A percentile compares a stretch with the other conserved stretches of the same genome.
Conservation (phyloP, 2,329 filamentous ascomycete genomes). For the Ophiognomonia clavigignenti-juglandacearum region DNA sequence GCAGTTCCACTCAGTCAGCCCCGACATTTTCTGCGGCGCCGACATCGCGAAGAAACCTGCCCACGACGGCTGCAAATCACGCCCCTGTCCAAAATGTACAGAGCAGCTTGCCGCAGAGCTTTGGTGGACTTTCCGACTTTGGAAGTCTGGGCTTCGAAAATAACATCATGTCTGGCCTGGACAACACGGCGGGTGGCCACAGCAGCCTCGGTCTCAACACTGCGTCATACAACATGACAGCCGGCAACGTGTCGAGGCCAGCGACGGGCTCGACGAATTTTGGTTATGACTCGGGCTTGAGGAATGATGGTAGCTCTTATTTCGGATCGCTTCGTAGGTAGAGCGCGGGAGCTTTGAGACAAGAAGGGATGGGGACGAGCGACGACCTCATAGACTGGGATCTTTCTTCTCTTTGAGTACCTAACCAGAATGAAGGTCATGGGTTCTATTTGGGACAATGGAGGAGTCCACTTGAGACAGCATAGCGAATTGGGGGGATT, state of each 20-base stretch:
- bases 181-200: slow-evolving; percentile 20
- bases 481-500: too few relatives aligned
- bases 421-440: too few relatives aligned
- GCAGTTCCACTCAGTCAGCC: slow-evolving; percentile 10
- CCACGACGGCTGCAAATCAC: slow-evolving; percentile 11
- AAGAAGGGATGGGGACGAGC: too few relatives aligned
- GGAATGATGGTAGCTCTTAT: slow-evolving; percentile 14
- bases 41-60: slow-evolving; percentile 8
- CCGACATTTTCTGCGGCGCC: slow-evolving; percentile 10
- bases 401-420: background rate
- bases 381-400: too few relatives aligned
- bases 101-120: slow-evolving; percentile 15
- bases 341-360: background rate
- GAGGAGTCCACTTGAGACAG: too few relatives aligned
- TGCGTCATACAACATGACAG: slow-evolving; percentile 22
- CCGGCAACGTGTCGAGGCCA: slow-evolving; percentile 21
- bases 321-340: slow-evolving; percentile 21
- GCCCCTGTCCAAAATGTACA: slow-evolving; percentile 14
- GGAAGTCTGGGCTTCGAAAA: slow-evolving; percentile 22
- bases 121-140: slow-evolving; percentile 21
- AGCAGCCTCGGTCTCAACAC: slow-evolving; percentile 20
- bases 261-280: slow-evolving; percentile 21
- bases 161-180: slow-evolving; percentile 21
- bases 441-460: too few relatives aligned
- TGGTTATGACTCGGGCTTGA: slow-evolving; percentile 23